Evolutionary conservation across 352 stramenopile species (phyloP), one percentile per base, ranked within the genome.

Genomic region (Phytophthora fragariae): DNA sequence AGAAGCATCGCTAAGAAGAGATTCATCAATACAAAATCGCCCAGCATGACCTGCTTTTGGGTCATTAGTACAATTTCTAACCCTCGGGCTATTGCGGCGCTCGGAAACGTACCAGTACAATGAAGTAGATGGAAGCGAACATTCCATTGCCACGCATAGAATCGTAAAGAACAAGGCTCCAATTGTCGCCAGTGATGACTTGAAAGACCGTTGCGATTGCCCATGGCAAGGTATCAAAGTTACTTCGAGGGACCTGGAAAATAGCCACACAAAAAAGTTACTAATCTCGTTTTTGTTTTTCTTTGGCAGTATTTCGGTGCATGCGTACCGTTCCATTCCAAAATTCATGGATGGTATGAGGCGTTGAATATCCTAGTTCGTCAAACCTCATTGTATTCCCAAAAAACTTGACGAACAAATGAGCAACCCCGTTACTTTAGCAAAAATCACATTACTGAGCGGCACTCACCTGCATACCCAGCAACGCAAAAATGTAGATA

Each of bases 161-260:
- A 72, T 98, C 89, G 71, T 98, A 98, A 92, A 99, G 96, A 50
- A 98, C 80, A 41, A 76, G 73, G 73, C 98, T 98, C 93, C 92
- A 98, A 76, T 98, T 97, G 44, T 99, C 95, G 7, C 92, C 92
- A 15, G 93, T 93, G 39, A 98, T 92, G 52, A 98, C 79, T 75
- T 98, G 89, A 67, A 98, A 98, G 0, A 98, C 90, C 11, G 92
- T 97, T 5, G 92, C 75, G 17, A 86, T 59, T 0, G 89, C 83
- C 80, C 79, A 89, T 17, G 89, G 70, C 14, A 98, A 70, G 6
- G 88, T 86, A 50, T 98, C 92, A 57, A 97, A 98, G 71, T 98
- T 97, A 55, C 77, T 84, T 0, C 88, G 79, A 2, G 85, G 83
- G 29, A 44, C 54, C 29, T 59, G 5, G 10, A 15, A 29, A 2